phyloP scores from a whole-genome alignment of 148 eudicot genomes.

The Chenopodium formosanum region DNA sequence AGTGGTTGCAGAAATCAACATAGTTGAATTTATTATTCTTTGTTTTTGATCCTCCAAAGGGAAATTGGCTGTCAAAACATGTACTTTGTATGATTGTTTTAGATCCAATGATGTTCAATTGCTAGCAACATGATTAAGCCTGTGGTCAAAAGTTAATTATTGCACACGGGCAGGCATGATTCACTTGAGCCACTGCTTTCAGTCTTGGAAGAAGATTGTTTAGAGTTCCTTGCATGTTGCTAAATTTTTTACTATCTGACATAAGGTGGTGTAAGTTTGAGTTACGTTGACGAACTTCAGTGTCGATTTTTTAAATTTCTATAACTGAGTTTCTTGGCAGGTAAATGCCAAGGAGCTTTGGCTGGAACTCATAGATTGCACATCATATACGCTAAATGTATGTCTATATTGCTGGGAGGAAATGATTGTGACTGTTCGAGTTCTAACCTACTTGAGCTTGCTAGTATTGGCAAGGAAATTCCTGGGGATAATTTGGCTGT shows the following conservation, averaged over 20 bases:
- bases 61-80: background rate
- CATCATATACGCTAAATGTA: slow-evolving; percentile 46
- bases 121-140: background rate
- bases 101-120: background rate
- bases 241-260: no score
- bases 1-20: background rate
- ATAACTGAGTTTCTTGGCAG: slow-evolving; percentile 26
- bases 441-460: slow-evolving; percentile 35
- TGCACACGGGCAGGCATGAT: background rate
- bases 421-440: slow-evolving; percentile 41
- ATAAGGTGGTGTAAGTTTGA: no score
- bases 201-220: no score
- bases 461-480: slow-evolving; percentile 45
- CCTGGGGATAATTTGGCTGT: slow-evolving; percentile 56
- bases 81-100: background rate
- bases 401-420: slow-evolving; percentile 53
- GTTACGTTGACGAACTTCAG: no score
- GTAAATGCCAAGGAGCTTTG: slow-evolving; percentile 51
- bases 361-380: slow-evolving; percentile 48
- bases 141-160: background rate
- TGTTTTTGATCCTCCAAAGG: background rate
- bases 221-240: no score
- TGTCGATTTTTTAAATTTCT: no score
- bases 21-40: background rate
- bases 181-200: background rate